Percentiles rank a stretch among this genome's conserved stretches.
Evolutionary conservation across 495 filamentous ascomycete genomes (phyloP).

Genomic region (Cercophora scortea): DNA sequence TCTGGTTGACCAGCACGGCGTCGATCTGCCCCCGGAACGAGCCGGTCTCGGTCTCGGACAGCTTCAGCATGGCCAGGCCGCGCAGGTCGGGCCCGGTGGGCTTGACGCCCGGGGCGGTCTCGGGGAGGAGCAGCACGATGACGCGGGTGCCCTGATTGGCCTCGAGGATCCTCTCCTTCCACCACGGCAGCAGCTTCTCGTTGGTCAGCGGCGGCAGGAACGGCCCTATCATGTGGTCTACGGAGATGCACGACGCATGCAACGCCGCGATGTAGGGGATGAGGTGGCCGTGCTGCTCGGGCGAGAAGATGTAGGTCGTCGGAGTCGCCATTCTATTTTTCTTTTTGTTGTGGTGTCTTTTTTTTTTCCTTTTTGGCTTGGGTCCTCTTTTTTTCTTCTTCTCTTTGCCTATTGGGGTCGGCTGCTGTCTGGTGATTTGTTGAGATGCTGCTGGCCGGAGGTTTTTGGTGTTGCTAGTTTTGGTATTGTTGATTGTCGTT

Average conservation of each 20-base stretch:
- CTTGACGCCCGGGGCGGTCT: constrained; percentile 15
- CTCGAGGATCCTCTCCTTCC: constrained; percentile 31
- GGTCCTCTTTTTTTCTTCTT: neutral
- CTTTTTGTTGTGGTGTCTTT: neutral
- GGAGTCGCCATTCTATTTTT: constrained; percentile 4
- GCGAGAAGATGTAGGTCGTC: constrained; percentile 24
- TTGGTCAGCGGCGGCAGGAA: constrained; percentile 30
- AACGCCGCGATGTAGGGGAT: constrained; percentile 32
- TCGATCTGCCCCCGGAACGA: constrained; percentile 29
- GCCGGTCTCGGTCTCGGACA: constrained; percentile 27
- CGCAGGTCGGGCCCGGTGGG: constrained; percentile 24
- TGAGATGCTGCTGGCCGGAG: neutral
- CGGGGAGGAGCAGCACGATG: constrained; percentile 27
- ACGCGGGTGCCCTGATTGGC: constrained; percentile 19
- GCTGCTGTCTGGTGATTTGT: no score
- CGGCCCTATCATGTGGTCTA: constrained; percentile 29
- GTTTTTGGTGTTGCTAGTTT: constrained; percentile 1
- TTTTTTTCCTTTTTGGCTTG: neutral
- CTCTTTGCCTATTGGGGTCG: no score
- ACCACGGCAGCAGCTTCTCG: constrained; percentile 32
- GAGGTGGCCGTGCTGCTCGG: constrained; percentile 23
- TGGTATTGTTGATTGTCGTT: neutral
- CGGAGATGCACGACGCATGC: constrained; percentile 30
- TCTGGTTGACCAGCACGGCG: constrained; percentile 28
- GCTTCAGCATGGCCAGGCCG: constrained; percentile 29